Base-by-base conservation (phyloP, 805 yeast species). In the Wickerhamiella domercqiae region DNA sequence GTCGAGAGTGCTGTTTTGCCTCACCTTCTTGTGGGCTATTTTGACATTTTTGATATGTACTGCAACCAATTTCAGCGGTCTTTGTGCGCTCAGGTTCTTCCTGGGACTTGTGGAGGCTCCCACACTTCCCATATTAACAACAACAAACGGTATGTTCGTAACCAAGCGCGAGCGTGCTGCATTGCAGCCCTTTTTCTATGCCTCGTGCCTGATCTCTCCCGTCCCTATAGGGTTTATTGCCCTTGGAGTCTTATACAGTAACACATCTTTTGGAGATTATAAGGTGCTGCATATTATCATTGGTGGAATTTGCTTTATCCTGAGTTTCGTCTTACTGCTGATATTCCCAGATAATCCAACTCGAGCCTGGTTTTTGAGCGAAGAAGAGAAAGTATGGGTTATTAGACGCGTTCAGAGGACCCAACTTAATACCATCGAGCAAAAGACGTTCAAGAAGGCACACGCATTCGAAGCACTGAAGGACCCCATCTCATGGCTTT, bases 121-220 rank as follows among this genome's bases (percentile, higher is more conserved):
- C 2, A 61, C 72, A 32, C 69, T 75, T 1, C 72, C 72, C 2
- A 72, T 75, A 0, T 58, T 72, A 33, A 65, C 69, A 37, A 59
- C 70, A 16, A 66, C 73, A 28, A 68, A 71, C 36, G 73, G 77
- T 19, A 72, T 73, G 78, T 73, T 71, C 51, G 71, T 70, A 55
- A 66, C 67, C 5, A 9, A 39, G 11, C 16, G 34, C 3, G 51
- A 47, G 35, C 32, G 72, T 42, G 71, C 71, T 16, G 60, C 68
- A 1, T 59, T 67, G 22, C 68, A 69, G 32, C 75, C 76, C 11
- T 41, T 70, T 3, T 71, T 70, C 49, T 71, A 64, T 46, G 50
- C 64, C 6, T 60, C 71, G 7, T 67, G 73, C 53, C 51, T 70
- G 40, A 73, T 70, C 41, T 61, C 60, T 11, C 61, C 70, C 1